Conservation (phyloP, 768 basidiomycete genomes). For the Leccinellum rugosiceps region DNA sequence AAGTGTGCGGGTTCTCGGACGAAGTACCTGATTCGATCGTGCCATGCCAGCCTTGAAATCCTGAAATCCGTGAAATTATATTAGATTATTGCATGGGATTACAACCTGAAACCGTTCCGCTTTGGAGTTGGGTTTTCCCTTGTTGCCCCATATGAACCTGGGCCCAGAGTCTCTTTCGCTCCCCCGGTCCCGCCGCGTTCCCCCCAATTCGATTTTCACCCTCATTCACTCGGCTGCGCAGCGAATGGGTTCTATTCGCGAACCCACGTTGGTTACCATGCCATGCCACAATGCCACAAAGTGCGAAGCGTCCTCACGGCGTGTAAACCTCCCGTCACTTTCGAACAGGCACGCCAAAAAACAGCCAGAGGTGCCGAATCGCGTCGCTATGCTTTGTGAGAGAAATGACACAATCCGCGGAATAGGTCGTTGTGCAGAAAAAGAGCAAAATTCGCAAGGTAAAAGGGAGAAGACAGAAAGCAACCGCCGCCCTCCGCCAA, state of each 20-base stretch:
- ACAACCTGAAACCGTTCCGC: neutral
- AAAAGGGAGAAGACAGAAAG: neutral
- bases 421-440: neutral
- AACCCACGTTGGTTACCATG: conserved; percentile 7
- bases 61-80: neutral
- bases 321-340: neutral
- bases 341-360: conserved; percentile 9
- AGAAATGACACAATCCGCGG: neutral
- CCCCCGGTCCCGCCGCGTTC: neutral
- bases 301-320: conserved; percentile 11
- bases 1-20: neutral
- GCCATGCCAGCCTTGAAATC: neutral
- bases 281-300: neutral
- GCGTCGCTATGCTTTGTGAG: conserved; percentile 12
- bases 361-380: neutral
- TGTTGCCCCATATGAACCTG: neutral
- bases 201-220: neutral
- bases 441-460: neutral
- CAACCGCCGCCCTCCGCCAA: neutral
- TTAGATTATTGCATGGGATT: neutral
- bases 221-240: neutral
- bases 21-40: neutral
- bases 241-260: neutral
- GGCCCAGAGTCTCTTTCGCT: neutral
- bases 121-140: neutral